Evolutionary conservation across 2,329 filamentous ascomycete species (phyloP).

Genomic region (Chrysosporium queenslandicum): DNA sequence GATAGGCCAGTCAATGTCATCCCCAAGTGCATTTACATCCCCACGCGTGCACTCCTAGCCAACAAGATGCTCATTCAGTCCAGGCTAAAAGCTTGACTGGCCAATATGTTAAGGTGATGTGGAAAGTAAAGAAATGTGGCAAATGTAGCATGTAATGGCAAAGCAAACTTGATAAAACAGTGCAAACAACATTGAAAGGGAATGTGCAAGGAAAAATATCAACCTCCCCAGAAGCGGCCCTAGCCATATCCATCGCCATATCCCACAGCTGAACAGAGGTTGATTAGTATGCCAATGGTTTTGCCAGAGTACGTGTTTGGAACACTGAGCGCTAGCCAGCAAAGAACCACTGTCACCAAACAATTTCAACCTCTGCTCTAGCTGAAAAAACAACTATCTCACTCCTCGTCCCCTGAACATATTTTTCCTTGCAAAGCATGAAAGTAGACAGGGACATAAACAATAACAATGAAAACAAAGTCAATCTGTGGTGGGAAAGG

Average conservation of each 20-base stretch:
- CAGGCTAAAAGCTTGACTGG: constrained; percentile 5
- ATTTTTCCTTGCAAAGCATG: constrained; percentile 8
- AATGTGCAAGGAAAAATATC: constrained; percentile 21
- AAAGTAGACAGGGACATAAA: background rate
- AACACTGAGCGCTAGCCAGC: background rate
- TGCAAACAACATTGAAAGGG: background rate
- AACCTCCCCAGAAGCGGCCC: constrained; percentile 41
- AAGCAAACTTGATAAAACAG: constrained; percentile 7
- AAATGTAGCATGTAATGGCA: constrained; percentile 1
- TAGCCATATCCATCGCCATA: constrained; percentile 38
- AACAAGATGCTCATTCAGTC: constrained; percentile 9
- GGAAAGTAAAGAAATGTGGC: background rate
- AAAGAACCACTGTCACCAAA: background rate
- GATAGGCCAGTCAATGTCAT: constrained; percentile 8
- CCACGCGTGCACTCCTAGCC: constrained; percentile 16
- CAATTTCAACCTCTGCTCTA: background rate
- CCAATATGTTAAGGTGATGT: constrained; percentile 1
- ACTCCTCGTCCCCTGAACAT: constrained; percentile 2
- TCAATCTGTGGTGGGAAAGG: constrained; percentile 5
- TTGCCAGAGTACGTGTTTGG: constrained; percentile 7
- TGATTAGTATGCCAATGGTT: constrained; percentile 20
- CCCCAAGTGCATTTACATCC: constrained; percentile 14
- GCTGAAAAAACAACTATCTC: background rate
- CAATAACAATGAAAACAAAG: background rate
- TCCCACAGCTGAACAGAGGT: constrained; percentile 18